A percentile compares a stretch with the other conserved stretches of the same genome.
Conservation (phyloP, 2,329 filamentous ascomycete genomes). For the Stemphylium lycopersici region DNA sequence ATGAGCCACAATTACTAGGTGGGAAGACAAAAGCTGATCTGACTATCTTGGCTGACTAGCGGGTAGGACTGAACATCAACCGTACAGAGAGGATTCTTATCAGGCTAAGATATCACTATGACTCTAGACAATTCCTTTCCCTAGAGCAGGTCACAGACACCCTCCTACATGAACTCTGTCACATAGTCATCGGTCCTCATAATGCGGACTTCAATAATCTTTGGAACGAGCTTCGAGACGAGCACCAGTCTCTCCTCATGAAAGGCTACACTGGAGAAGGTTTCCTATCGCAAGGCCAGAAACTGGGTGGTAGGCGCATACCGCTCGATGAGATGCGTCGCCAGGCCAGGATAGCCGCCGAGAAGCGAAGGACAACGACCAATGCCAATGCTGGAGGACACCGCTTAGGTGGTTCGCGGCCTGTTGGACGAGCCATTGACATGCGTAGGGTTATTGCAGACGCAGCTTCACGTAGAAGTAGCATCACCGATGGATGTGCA, state of each 20-base stretch:
- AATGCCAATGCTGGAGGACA: constrained; percentile 74
- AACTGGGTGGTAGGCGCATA: constrained; percentile 67
- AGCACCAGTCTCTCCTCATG: constrained; percentile 74
- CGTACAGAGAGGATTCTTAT: constrained; percentile 79
- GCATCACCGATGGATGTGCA: constrained; percentile 74
- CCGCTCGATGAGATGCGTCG: constrained; percentile 73
- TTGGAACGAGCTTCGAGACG: constrained; percentile 88
- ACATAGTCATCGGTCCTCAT: constrained; percentile 84
- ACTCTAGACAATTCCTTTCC: constrained; percentile 77
- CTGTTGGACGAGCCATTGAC: constrained; percentile 64
- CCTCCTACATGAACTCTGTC: constrained; percentile 91
- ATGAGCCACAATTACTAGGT: constrained; percentile 75
- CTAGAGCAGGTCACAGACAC: constrained; percentile 85
- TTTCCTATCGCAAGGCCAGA: constrained; percentile 77
- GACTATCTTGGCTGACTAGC: constrained; percentile 19
- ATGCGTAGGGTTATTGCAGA: constrained; percentile 74
- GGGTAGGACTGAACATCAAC: constrained; percentile 74
- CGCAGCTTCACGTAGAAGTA: constrained; percentile 70
- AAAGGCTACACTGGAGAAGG: constrained; percentile 93
- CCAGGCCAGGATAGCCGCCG: constrained; percentile 74
- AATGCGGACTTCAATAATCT: constrained; percentile 81
- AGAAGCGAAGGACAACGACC: constrained; percentile 66
- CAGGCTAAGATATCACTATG: constrained; percentile 76
- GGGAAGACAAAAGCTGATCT: constrained; percentile 20
- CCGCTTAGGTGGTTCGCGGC: constrained; percentile 70